Evolutionary conservation across 768 basidiomycete species (phyloP).

Genomic region (Amanita muscaria): DNA sequence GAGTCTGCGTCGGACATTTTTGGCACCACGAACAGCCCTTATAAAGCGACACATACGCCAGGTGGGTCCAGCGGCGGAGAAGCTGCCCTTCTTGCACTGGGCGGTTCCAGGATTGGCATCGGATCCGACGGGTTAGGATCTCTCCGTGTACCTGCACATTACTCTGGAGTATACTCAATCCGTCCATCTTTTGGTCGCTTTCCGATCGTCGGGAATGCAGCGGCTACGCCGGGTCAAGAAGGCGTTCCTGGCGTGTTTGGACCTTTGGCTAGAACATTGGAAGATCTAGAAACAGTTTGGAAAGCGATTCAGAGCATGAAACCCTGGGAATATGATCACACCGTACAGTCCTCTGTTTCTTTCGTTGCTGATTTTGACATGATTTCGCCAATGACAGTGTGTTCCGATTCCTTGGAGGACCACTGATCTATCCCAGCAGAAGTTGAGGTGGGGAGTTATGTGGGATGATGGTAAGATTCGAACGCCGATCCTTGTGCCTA

Average conservation of each 20-base stretch:
- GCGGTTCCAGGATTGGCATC: constrained; percentile 52
- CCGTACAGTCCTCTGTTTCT: constrained; percentile 21
- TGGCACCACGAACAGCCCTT: constrained; percentile 52
- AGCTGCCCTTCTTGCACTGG: constrained; percentile 50
- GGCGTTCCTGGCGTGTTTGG: constrained; percentile 45
- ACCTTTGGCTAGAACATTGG: constrained; percentile 53
- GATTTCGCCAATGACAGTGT: constrained; percentile 22
- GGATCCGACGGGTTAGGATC: constrained; percentile 68
- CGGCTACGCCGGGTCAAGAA: constrained; percentile 49
- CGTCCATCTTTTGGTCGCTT: constrained; percentile 43
- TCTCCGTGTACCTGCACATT: constrained; percentile 57
- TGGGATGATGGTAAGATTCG: constrained; percentile 49
- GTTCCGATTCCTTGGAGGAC: constrained; percentile 34
- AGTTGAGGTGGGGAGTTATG: constrained; percentile 48
- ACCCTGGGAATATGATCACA: constrained; percentile 57
- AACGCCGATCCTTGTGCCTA: constrained; percentile 2
- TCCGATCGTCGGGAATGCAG: constrained; percentile 33
- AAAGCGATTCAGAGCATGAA: constrained; percentile 48
- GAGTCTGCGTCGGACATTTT: constrained; percentile 51
- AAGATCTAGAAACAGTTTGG: constrained; percentile 59
- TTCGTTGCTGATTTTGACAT: constrained; percentile 19
- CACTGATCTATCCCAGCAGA: constrained; percentile 20
- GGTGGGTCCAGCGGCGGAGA: constrained; percentile 71
- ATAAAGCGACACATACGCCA: constrained; percentile 41
- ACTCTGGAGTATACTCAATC: constrained; percentile 53